Conservation (phyloP, 768 basidiomycete genomes). For the Collybia sordida region DNA sequence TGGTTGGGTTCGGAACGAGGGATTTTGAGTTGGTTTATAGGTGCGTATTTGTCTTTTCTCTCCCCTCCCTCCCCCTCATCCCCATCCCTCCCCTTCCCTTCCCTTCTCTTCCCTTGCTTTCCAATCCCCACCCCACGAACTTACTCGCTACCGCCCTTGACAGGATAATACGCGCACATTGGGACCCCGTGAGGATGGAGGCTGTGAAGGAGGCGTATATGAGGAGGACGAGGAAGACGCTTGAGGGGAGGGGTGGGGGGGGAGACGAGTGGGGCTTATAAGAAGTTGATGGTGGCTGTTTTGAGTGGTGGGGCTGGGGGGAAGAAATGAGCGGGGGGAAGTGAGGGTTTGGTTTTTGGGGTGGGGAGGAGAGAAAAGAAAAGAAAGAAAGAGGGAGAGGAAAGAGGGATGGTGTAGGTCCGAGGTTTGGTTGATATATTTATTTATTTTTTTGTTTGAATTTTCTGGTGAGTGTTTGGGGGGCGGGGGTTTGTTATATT, state of each 20-base stretch:
- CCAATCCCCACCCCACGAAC: conserved; percentile 4
- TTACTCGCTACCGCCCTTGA: too few species aligned
- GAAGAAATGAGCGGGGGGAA: conserved; percentile 47
- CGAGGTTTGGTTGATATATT: too few species aligned
- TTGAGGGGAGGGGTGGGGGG: conserved; percentile 43
- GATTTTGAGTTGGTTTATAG: conserved; percentile 42
- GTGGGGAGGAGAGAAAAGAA: too few species aligned
- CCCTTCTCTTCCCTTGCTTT: background rate
- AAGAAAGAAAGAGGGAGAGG: too few species aligned
- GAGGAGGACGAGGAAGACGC: conserved; percentile 36
- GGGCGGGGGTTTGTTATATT: too few species aligned
- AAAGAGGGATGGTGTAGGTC: too few species aligned
- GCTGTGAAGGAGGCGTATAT: conserved; percentile 50
- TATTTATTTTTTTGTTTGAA: too few species aligned
- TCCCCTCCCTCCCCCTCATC: too few species aligned
- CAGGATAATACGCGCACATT: conserved; percentile 50
- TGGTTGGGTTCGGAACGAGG: conserved; percentile 53
- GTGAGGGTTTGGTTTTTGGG: conserved; percentile 31
- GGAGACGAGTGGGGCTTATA: conserved; percentile 58
- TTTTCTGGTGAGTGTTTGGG: too few species aligned
- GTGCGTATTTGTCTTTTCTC: conserved; percentile 11
- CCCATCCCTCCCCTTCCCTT: too few species aligned
- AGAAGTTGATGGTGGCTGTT: conserved; percentile 32
- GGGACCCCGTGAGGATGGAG: conserved; percentile 45
- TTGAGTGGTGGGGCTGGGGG: conserved; percentile 31